These are phyloP conservation scores for Proliferodiscus dingleyae DNA, from an alignment of 2,329 filamentous ascomycete species.

Conservation along the genomic window DNA sequence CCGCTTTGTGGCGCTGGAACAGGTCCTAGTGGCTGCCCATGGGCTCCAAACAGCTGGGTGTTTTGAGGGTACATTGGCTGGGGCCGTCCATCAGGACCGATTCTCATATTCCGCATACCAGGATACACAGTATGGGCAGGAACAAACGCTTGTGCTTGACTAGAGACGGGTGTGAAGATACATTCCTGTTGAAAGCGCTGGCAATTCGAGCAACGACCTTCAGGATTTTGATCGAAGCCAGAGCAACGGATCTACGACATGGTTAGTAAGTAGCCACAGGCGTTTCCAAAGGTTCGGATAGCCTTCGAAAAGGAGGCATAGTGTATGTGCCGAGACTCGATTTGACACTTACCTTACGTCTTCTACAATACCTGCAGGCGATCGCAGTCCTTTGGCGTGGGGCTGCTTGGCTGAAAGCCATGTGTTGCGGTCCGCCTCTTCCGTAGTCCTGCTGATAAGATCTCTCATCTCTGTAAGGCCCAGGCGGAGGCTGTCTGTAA, in stretches of 20 bases:
- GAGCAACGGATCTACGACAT: slow-evolving; percentile 64
- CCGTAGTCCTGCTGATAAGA: slow-evolving; percentile 25
- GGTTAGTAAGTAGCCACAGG: slow-evolving; percentile 15
- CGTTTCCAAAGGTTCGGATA: no score
- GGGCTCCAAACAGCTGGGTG: slow-evolving; percentile 34
- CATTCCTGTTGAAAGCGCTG: slow-evolving; percentile 71
- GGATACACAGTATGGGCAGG: slow-evolving; percentile 65
- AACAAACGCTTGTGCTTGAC: slow-evolving; percentile 69
- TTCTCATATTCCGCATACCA: slow-evolving; percentile 40
- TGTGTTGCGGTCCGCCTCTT: slow-evolving; percentile 25
- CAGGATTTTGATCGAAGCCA: slow-evolving; percentile 66
- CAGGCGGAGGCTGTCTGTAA: slow-evolving; percentile 21
- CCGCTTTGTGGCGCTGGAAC: slow-evolving; percentile 19
- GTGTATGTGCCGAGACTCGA: no score
- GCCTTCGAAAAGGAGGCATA: no score
- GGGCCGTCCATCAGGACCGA: slow-evolving; percentile 31
- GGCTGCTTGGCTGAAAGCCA: slow-evolving; percentile 41
- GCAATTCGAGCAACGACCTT: slow-evolving; percentile 70
- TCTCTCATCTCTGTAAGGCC: slow-evolving; percentile 24
- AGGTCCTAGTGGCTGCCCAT: slow-evolving; percentile 35
- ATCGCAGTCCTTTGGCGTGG: slow-evolving; percentile 56
- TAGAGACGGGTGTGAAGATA: slow-evolving; percentile 71
- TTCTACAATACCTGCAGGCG: slow-evolving; percentile 54
- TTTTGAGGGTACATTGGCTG: slow-evolving; percentile 28
- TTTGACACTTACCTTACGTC: slow-evolving; percentile 55